These are phyloP conservation scores for Euphorbia tirucalli DNA, from an alignment of 345 rosid genomes.

Conservation along the genomic window DNA sequence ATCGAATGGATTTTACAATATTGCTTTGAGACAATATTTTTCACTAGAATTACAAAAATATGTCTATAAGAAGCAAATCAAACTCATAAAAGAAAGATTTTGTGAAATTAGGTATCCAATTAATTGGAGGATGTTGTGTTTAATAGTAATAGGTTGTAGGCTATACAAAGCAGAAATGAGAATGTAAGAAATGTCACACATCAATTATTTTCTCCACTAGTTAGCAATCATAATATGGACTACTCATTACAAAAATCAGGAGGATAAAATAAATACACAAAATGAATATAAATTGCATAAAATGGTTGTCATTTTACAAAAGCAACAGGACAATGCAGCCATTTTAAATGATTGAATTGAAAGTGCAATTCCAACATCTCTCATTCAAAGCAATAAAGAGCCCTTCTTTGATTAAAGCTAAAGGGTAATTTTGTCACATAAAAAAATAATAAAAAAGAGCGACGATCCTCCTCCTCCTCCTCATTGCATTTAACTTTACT, in stretches of 20 bases:
- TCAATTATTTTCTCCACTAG: slow-evolving; percentile 13
- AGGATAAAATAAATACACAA: neutral
- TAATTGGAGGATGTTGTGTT: no score
- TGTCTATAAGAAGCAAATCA: no score
- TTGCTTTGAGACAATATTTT: no score
- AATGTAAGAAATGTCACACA: neutral
- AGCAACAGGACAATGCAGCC: slow-evolving; percentile 37
- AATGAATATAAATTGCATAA: neutral
- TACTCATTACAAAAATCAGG: neutral
- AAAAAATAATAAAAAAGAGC: slow-evolving; percentile 25
- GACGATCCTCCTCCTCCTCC: no score
- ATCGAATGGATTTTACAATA: no score
- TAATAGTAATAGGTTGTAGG: slow-evolving; percentile 5
- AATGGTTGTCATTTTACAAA: slow-evolving; percentile 26
- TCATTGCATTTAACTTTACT: slow-evolving; percentile 47
- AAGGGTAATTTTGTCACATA: slow-evolving; percentile 47
- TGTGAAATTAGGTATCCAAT: no score
- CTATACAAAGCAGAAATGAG: neutral
- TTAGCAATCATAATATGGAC: slow-evolving; percentile 7
- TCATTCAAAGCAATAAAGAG: slow-evolving; percentile 51
- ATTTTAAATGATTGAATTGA: slow-evolving; percentile 44
- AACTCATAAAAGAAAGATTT: no score
- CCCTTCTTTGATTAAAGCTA: slow-evolving; percentile 49
- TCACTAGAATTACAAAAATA: no score
- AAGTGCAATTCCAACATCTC: slow-evolving; percentile 49